Conservation (phyloP, 768 basidiomycete genomes). For the Pleurotus tuoliensis region DNA sequence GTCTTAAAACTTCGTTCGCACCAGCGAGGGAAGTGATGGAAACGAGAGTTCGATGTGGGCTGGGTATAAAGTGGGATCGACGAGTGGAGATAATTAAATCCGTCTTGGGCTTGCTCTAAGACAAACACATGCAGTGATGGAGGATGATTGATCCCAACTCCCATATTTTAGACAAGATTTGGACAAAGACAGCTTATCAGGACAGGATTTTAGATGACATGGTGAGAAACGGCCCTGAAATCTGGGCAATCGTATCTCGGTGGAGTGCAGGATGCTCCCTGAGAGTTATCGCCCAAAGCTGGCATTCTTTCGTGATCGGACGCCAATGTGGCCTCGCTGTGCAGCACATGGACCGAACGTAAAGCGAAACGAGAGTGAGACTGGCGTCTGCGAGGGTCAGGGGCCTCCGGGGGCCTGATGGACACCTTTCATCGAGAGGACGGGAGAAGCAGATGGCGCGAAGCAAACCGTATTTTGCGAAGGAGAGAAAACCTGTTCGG, state of each 20-base stretch:
- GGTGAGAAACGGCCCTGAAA: conserved; percentile 3
- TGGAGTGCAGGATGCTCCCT: neutral
- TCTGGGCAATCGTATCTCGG: neutral
- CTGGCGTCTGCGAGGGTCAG: neutral
- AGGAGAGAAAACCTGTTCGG: neutral
- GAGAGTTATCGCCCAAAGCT: neutral
- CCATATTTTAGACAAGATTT: neutral
- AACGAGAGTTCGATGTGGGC: neutral
- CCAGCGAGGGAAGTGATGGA: conserved; percentile 6
- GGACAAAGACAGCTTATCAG: conserved; percentile 2
- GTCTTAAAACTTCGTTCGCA: neutral
- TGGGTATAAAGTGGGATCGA: conserved; percentile 3
- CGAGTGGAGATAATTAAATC: conserved; percentile 5
- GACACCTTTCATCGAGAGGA: neutral
- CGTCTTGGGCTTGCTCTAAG: neutral
- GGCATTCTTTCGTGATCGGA: neutral
- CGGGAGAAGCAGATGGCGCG: conserved; percentile 1
- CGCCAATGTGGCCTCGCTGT: neutral
- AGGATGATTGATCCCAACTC: conserved; percentile 4
- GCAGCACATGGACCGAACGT: neutral
- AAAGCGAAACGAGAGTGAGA: neutral
- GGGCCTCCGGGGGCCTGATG: neutral
- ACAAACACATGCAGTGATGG: conserved; percentile 4
- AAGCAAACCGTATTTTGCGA: neutral
- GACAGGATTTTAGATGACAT: conserved; percentile 2